Evolutionary conservation across 2,329 filamentous ascomycete species (phyloP).

Genomic region (Cladophialophora chaetospira): DNA sequence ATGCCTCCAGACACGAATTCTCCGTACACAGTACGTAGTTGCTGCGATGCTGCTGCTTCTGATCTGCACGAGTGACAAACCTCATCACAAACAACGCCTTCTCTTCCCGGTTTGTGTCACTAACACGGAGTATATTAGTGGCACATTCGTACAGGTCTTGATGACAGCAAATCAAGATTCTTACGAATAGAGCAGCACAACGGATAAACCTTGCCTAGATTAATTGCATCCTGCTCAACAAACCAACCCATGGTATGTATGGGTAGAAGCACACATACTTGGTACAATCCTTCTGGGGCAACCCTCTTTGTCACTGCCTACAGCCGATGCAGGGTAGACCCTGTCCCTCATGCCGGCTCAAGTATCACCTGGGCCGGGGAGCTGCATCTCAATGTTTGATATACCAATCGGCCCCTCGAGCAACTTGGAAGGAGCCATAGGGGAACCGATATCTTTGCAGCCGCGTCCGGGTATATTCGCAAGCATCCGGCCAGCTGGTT

Average conservation of each 20-base stretch:
- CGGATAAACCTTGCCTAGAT: background rate
- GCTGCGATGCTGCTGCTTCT: too few relatives aligned
- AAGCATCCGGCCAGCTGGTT: constrained; percentile 8
- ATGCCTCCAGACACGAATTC: too few relatives aligned
- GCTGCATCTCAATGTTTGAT: background rate
- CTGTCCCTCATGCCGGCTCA: background rate
- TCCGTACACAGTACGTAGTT: too few relatives aligned
- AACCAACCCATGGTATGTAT: constrained; percentile 1
- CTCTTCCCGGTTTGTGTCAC: too few relatives aligned
- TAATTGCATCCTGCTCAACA: background rate
- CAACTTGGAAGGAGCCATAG: background rate
- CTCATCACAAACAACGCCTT: too few relatives aligned
- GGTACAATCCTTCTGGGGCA: background rate
- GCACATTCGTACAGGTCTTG: too few relatives aligned
- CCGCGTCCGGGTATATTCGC: background rate
- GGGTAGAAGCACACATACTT: too few relatives aligned
- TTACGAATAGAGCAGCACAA: background rate
- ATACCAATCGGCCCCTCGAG: background rate
- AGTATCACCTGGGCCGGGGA: constrained; percentile 1
- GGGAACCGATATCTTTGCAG: too few relatives aligned
- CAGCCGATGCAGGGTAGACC: constrained; percentile 5
- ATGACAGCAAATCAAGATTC: too few relatives aligned
- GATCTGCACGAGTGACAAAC: too few relatives aligned
- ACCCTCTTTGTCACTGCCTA: background rate
- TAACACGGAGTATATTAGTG: too few relatives aligned